Evolutionary conservation across 176 grass and related monocot species (phyloP).

Genomic region (Elaeis guineensis): DNA sequence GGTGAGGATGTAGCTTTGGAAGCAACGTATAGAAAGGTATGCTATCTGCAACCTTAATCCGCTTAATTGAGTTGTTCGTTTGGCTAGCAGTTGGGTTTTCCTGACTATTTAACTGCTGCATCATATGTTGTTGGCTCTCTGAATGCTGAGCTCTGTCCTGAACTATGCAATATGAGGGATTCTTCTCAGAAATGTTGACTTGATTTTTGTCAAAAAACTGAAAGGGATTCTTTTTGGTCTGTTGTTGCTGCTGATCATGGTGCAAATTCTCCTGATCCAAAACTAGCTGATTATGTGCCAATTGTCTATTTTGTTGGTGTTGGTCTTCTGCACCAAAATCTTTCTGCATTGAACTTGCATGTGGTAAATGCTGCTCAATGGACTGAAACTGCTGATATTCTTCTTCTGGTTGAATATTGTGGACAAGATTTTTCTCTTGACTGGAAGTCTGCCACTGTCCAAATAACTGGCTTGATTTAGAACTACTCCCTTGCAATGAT

Average conservation of each 20-base stretch:
- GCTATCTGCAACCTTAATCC: constrained; percentile 38
- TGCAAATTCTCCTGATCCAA: constrained; percentile 24
- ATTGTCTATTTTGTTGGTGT: constrained; percentile 20
- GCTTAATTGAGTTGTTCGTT: constrained; percentile 34
- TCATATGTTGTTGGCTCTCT: constrained; percentile 23
- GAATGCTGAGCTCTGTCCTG: constrained; percentile 5
- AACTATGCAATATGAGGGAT: constrained; percentile 8
- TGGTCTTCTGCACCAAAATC: constrained; percentile 16
- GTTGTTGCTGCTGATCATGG: constrained; percentile 6
- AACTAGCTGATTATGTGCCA: constrained; percentile 21
- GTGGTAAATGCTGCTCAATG: constrained; percentile 26
- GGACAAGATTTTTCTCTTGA: constrained; percentile 33
- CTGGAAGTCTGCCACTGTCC: constrained; percentile 40
- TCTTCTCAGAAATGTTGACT: constrained; percentile 38
- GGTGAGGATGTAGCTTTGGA: constrained; percentile 66
- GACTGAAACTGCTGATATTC: constrained; percentile 26
- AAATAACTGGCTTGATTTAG: constrained; percentile 36
- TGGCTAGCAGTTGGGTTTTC: constrained; percentile 42
- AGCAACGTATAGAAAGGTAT: constrained; percentile 92
- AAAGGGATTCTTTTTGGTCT: not conserved
- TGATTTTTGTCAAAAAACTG: constrained; percentile 25
- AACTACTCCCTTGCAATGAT: constrained; percentile 37
- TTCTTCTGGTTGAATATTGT: constrained; percentile 38
- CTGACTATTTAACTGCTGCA: constrained; percentile 48
- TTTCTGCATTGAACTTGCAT: constrained; percentile 23